Base-by-base conservation (phyloP, 805 yeast genomes). In the Nakazawaea molendinolei region DNA sequence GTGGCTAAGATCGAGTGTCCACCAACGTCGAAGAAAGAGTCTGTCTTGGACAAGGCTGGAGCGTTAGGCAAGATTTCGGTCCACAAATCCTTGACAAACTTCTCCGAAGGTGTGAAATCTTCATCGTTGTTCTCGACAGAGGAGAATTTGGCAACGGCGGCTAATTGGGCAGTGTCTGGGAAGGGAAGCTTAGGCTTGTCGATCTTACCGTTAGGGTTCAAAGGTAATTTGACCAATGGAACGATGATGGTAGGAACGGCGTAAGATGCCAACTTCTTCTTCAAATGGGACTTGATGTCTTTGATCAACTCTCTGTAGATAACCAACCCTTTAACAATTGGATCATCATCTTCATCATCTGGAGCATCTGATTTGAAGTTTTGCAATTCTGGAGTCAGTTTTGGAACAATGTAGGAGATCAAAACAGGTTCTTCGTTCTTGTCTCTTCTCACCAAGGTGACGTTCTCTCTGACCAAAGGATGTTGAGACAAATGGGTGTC, bases 1-100 rank as follows among this genome's bases (percentile, higher is more conserved):
- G 99, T 94, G 6, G 97, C 97, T 44, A 92, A 67, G 50, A 92
- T 90, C 1, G 97, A 90, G 60, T 92, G 99, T 2, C 99, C 99
- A 41, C 99, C 99, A 36, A 94, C 65, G 54, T 92, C 99, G 52
- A 92, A 92, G 74, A 92, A 92, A 1, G 95, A 84, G 56, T 92
- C 98, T 3, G 73, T 72, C 23, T 81, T 80, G 21, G 80, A 67
- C 28, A 87, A 71, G 2, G 90, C 81, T 5, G 97, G 96, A 44
- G 76, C 72, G 46, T 77, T 82, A 28, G 97, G 97, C 47, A 92
- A 69, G 9, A 92, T 81, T 18, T 71, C 71, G 35, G 82, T 61
- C 98, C 98, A 92, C 41, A 92, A 59, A 39, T 87, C 89, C 44
- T 82, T 75, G 28, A 92, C 74, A 41, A 74, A 64, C 1, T 68